A percentile compares a stretch with the other conserved stretches of the same genome.
Evolutionary conservation across 1,284 basidiomycete species (phyloP).

Genomic region (Inonotus hispidus): DNA sequence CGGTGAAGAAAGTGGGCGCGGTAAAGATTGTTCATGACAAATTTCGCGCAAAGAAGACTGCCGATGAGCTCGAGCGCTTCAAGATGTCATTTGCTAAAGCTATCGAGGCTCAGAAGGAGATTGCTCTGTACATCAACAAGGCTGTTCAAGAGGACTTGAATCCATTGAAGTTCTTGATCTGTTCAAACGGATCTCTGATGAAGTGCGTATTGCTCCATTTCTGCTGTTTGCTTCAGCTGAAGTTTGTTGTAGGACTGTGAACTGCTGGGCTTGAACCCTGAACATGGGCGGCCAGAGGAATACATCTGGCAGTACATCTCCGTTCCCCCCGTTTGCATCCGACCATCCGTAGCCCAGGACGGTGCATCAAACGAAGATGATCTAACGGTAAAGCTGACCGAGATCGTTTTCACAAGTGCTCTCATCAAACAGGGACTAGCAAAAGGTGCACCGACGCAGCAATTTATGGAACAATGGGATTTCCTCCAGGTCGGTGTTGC

Average conservation of each 20-base stretch:
- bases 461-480: slow-evolving; percentile 99
- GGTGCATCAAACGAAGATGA: slow-evolving; percentile 98
- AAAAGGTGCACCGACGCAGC: slow-evolving; percentile 83
- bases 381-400: slow-evolving; percentile 94
- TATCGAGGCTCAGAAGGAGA: slow-evolving; percentile 82
- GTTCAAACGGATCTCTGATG: slow-evolving; percentile 90
- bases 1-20: slow-evolving; percentile 94
- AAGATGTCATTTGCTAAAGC: slow-evolving; percentile 81
- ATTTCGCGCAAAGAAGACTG: slow-evolving; percentile 92
- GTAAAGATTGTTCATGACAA: slow-evolving; percentile 98
- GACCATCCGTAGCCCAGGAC: slow-evolving; percentile 96
- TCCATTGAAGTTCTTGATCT: slow-evolving; percentile 91
- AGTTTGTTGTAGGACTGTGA: slow-evolving; percentile 74
- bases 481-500: slow-evolving; percentile 93
- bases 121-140: slow-evolving; percentile 83
- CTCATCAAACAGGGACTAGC: slow-evolving; percentile 88
- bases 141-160: slow-evolving; percentile 93
- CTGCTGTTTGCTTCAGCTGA: not conserved
- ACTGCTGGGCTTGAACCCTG: slow-evolving; percentile 85
- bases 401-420: slow-evolving; percentile 95
- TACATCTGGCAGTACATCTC: slow-evolving; percentile 99
- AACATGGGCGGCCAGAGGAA: slow-evolving; percentile 90
- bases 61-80: slow-evolving; percentile 85
- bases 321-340: slow-evolving; percentile 96
- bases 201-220: slow-evolving; percentile 45